Conservation (phyloP, 1,139 yeast genomes). For the Candida sp. region DNA sequence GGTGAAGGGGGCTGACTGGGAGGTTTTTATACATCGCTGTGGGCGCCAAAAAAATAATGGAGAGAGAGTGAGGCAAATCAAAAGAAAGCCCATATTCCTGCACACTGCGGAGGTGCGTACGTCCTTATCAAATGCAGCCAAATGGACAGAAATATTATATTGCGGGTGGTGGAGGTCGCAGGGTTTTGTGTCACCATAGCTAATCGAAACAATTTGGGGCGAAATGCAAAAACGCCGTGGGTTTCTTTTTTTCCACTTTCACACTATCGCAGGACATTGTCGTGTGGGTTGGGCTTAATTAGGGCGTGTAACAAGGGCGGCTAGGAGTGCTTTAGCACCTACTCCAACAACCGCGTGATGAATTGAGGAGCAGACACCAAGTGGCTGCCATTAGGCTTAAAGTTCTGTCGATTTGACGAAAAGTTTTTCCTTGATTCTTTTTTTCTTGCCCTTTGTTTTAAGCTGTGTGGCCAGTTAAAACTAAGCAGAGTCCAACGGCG, state of each 20-base stretch:
- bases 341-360: too few relatives aligned
- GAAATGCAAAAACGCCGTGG: background rate
- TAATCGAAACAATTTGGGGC: background rate
- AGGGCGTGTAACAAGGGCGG: background rate
- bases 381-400: too few relatives aligned
- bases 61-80: background rate
- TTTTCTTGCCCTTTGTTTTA: too few relatives aligned
- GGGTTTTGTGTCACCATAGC: background rate
- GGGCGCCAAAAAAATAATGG: background rate
- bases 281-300: background rate
- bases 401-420: too few relatives aligned
- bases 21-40: background rate
- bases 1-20: background rate
- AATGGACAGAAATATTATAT: background rate
- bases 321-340: too few relatives aligned
- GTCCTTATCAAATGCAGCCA: constrained; percentile 1
- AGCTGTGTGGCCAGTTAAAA: too few relatives aligned
- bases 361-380: too few relatives aligned
- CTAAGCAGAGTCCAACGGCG: too few relatives aligned
- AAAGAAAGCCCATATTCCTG: background rate
- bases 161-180: too few relatives aligned
- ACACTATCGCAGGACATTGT: background rate
- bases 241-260: background rate
- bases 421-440: too few relatives aligned
- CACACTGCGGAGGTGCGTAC: background rate